These are phyloP conservation scores for Thermothelomyces thermophilus DNA, from an alignment of 2,329 filamentous ascomycete species.

Conservation along the genomic window DNA sequence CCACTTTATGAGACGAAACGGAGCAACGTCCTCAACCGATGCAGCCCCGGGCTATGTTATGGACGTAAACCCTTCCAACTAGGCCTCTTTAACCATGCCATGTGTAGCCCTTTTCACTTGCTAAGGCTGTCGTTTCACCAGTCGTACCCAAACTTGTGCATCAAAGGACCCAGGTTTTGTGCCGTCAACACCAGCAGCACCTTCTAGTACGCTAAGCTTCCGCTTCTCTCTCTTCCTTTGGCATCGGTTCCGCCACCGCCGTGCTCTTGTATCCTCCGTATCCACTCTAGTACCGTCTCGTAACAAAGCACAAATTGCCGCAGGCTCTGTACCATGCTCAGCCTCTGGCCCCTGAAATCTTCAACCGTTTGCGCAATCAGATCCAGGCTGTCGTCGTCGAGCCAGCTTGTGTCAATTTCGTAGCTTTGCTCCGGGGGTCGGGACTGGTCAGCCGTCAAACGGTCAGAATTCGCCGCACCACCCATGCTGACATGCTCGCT, in stretches of 20 bases:
- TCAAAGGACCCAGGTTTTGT: background rate
- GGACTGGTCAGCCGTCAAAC: background rate
- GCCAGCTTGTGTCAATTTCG: conserved; percentile 52
- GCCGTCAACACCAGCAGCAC: background rate
- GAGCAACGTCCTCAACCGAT: no score
- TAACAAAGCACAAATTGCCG: conserved; percentile 95
- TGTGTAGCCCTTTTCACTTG: background rate
- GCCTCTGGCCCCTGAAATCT: conserved; percentile 77
- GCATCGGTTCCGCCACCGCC: background rate
- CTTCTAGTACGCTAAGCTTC: conserved; percentile 28
- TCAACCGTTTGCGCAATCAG: conserved; percentile 82
- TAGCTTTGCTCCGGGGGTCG: background rate
- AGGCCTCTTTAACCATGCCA: background rate
- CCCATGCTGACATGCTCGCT: conserved; percentile 45
- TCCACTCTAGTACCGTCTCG: conserved; percentile 88
- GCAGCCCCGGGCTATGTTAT: background rate
- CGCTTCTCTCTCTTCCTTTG: conserved; percentile 29
- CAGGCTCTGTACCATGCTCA: conserved; percentile 96
- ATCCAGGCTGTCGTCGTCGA: conserved; percentile 65
- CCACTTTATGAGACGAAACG: no score
- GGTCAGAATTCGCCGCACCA: background rate
- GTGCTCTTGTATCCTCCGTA: conserved; percentile 45
- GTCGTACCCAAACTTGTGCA: background rate
- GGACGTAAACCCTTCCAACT: background rate
- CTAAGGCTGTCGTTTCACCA: background rate